Evolutionary conservation across 1,284 basidiomycete genomes (phyloP).

Genomic region (Trametes hirsuta): DNA sequence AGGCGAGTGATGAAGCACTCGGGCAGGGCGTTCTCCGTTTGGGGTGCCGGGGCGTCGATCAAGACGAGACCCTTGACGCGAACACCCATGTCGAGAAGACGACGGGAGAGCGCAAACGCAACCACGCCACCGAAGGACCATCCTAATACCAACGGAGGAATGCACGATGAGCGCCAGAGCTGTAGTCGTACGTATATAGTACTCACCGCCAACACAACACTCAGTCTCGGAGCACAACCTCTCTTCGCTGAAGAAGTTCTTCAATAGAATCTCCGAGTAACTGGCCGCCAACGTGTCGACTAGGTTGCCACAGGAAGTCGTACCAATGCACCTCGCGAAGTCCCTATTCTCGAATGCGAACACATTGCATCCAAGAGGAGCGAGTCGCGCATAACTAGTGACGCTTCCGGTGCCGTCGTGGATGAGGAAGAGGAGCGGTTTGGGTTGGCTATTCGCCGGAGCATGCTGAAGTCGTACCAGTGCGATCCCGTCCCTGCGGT

Average conservation of each 20-base stretch:
- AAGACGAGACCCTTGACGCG: conserved; percentile 59
- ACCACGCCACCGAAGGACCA: conserved; percentile 80
- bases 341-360: conserved; percentile 65
- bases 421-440: conserved; percentile 59
- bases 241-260: background rate
- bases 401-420: conserved; percentile 73
- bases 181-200: background rate
- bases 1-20: conserved; percentile 47
- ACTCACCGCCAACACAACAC: conserved; percentile 61
- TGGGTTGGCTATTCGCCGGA: conserved; percentile 14
- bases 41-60: conserved; percentile 67
- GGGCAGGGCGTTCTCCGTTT: conserved; percentile 51
- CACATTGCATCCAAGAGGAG: conserved; percentile 50
- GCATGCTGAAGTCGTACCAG: conserved; percentile 9
- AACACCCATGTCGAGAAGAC: conserved; percentile 47
- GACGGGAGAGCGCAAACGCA: conserved; percentile 64
- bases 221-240: conserved; percentile 33
- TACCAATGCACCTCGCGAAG: conserved; percentile 34
- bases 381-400: conserved; percentile 53
- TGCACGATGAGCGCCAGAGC: background rate
- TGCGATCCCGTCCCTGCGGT: background rate
- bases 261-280: conserved; percentile 49
- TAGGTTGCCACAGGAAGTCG: conserved; percentile 34
- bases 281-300: conserved; percentile 52
- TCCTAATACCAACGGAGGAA: conserved; percentile 40